Evolutionary conservation across 495 filamentous ascomycete genomes (phyloP).

Genomic region (Trichoderma orchidacearum): DNA sequence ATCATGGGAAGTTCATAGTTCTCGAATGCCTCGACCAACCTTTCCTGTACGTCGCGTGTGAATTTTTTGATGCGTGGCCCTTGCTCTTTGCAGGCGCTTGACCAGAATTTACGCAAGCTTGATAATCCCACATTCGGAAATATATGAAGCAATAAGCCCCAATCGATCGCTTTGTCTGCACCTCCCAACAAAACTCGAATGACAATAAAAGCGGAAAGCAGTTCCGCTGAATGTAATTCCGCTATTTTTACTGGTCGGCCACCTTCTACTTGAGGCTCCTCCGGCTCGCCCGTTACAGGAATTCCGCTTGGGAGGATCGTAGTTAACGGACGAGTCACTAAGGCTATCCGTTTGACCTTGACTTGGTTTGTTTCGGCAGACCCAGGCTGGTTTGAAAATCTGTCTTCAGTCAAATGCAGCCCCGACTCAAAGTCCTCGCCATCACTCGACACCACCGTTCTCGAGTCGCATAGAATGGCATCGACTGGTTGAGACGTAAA

Average conservation of each 20-base stretch:
- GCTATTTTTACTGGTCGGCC: background rate
- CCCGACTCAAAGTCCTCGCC: background rate
- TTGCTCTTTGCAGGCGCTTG: constrained; percentile 39
- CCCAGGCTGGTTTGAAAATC: background rate
- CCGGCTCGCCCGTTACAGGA: constrained; percentile 22
- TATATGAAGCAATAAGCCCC: constrained; percentile 51
- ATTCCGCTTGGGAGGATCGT: background rate
- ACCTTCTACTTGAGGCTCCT: constrained; percentile 10
- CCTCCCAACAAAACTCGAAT: constrained; percentile 65
- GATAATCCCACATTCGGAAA: constrained; percentile 48
- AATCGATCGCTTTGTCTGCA: constrained; percentile 53
- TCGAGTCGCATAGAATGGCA: background rate
- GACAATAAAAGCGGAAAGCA: constrained; percentile 55
- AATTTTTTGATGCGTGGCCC: constrained; percentile 51
- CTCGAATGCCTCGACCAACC: constrained; percentile 65
- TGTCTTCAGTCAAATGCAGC: background rate
- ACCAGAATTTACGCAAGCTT: constrained; percentile 49
- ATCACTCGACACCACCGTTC: background rate
- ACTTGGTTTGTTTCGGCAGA: background rate
- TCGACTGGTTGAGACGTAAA: background rate
- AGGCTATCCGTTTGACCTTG: background rate
- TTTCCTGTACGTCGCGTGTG: constrained; percentile 61
- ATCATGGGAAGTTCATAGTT: constrained; percentile 51
- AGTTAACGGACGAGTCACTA: background rate
- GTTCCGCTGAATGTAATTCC: no score